Evolutionary conservation across 306 rosid species (phyloP).

Genomic region (Glycine soja): DNA sequence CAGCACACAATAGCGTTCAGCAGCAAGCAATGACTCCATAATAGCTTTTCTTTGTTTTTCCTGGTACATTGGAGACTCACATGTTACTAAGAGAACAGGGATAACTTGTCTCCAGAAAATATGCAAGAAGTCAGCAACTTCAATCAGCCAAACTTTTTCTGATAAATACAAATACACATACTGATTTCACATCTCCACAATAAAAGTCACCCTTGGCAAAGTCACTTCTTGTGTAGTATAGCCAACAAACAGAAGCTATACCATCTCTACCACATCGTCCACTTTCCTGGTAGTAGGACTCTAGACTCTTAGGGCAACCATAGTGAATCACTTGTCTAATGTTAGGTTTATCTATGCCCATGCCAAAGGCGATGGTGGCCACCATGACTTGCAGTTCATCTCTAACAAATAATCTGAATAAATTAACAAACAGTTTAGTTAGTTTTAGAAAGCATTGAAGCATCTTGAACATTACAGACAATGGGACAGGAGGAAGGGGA

Average conservation of each 20-base stretch:
- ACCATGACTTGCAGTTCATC: conserved; percentile 89
- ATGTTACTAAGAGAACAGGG: conserved; percentile 40
- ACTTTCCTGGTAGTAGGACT: conserved; percentile 94
- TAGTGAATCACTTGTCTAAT: conserved; percentile 90
- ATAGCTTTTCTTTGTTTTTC: conserved; percentile 80
- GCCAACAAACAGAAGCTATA: conserved; percentile 90
- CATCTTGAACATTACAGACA: conserved; percentile 34
- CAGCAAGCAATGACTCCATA: conserved; percentile 76
- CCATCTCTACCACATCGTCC: conserved; percentile 98
- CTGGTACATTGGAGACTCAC: conserved; percentile 54
- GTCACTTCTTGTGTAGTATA: conserved; percentile 87
- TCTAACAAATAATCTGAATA: conserved; percentile 75
- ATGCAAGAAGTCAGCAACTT: conserved; percentile 43
- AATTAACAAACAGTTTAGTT: conserved; percentile 39
- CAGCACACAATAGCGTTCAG: conserved; percentile 75
- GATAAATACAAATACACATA: conserved; percentile 48
- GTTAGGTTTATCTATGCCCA: conserved; percentile 97
- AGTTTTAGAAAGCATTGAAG: conserved; percentile 26
- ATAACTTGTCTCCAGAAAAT: conserved; percentile 24
- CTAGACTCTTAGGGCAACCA: conserved; percentile 93
- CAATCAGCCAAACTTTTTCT: conserved; percentile 16
- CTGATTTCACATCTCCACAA: conserved; percentile 67
- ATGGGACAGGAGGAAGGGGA: not conserved
- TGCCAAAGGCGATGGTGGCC: conserved; percentile 95
- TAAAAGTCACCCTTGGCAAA: conserved; percentile 73